Conservation (phyloP, 345 rosid species). For the Balakata baccata region DNA sequence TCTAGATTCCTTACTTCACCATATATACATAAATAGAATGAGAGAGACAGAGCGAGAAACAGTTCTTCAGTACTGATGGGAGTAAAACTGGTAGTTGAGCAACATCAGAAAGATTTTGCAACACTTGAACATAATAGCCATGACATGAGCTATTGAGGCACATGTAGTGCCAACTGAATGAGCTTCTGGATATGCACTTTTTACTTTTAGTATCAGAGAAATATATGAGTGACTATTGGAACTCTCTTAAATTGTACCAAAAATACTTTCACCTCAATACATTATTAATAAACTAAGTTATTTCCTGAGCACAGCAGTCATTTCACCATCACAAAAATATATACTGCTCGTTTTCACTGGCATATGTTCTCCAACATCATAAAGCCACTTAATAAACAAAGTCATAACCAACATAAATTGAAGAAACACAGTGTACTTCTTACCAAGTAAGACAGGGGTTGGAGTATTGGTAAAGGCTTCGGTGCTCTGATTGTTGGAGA, state of each 20-base stretch:
- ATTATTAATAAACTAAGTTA: neutral
- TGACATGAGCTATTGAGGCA: neutral
- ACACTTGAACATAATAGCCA: neutral
- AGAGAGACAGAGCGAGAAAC: too few species aligned
- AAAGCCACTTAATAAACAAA: neutral
- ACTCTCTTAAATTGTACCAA: neutral
- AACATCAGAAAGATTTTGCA: neutral
- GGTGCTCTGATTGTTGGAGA: constrained; percentile 17
- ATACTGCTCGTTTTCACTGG: neutral
- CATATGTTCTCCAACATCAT: constrained; percentile 1
- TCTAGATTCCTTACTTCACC: neutral
- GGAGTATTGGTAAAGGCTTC: constrained; percentile 35
- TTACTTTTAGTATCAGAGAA: neutral
- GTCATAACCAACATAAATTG: constrained; percentile 4
- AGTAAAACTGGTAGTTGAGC: neutral
- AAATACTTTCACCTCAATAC: constrained; percentile 5
- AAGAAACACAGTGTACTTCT: constrained; percentile 15
- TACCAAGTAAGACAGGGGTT: constrained; percentile 46
- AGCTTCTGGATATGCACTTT: neutral
- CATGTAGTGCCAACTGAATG: too few species aligned
- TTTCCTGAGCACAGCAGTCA: neutral
- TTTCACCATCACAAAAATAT: neutral
- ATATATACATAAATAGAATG: too few species aligned
- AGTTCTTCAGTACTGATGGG: too few species aligned
- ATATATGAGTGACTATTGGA: neutral